Conservation (phyloP, 2,329 filamentous ascomycete species). For the Alternaria novae-zelandiae region DNA sequence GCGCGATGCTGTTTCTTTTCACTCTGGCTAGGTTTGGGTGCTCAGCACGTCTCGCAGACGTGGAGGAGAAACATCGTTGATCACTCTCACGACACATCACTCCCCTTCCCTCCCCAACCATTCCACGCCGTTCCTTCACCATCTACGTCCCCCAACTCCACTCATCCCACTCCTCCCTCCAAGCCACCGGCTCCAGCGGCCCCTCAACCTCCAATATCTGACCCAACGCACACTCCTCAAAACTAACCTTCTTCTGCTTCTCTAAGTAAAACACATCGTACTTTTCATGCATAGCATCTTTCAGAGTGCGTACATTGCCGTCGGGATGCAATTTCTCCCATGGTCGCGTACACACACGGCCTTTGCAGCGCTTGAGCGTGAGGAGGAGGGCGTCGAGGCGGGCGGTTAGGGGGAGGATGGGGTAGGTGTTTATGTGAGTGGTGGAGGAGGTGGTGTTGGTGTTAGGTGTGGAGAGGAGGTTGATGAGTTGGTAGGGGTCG, state of each 20-base stretch:
- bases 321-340: conserved; percentile 65
- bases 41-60: too few relatives aligned
- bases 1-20: too few relatives aligned
- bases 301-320: conserved; percentile 59
- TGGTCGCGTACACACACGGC: conserved; percentile 59
- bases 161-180: conserved; percentile 24
- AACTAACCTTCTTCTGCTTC: conserved; percentile 60
- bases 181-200: conserved; percentile 22
- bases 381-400: conserved; percentile 63
- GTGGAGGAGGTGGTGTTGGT: background rate
- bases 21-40: too few relatives aligned
- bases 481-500: conserved; percentile 39
- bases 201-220: conserved; percentile 65
- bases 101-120: too few relatives aligned
- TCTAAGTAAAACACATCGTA: conserved; percentile 63
- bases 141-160: conserved; percentile 22
- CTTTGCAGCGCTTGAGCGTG: conserved; percentile 67
- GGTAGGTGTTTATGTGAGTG: background rate
- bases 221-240: conserved; percentile 62
- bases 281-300: conserved; percentile 56
- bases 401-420: background rate
- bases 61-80: too few relatives aligned
- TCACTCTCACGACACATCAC: too few relatives aligned
- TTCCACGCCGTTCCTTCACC: too few relatives aligned
- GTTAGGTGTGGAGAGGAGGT: conserved; percentile 38